Base-by-base conservation (phyloP, 2,329 filamentous ascomycete genomes). In the Chaetomium sp. region DNA sequence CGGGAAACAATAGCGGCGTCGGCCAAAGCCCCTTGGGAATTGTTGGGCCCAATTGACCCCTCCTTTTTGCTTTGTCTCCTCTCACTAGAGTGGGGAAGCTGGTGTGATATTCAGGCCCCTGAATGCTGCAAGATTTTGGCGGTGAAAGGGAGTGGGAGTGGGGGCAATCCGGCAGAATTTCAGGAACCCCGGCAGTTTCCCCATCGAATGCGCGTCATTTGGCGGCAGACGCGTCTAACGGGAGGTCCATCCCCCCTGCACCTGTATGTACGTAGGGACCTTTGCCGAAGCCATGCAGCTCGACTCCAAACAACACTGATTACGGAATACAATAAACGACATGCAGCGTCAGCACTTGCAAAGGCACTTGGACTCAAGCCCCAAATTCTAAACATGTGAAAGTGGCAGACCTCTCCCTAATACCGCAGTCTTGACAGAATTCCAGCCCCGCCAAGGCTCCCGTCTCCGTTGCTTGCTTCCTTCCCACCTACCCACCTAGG, bases 21-120 rank as follows among this genome's bases (percentile, higher is more conserved):
- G 33, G 54, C 7, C 21, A 45, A 45, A n/a, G 16, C 5, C 6
- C 16, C 13, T n/a, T 42, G 38, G 16, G 38, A 31, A 57, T 25
- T 16, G 61, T 57, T 57, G 60, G 38, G 54, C 25, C 56, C 49
- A 60, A 57, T 60, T 59, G 61, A 64, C 64, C 64, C 64, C 61
- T 63, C 61, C 54, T 65, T 64, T 51, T 38, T 50, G 13, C 29
- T 38, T 38, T 56, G 29, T 56, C 31, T 56, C 29, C 25, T 12
- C 16, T 54, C 6, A 16, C 16, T 19, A 47, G 56, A 45, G 64
- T 63, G 64, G 64, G 56, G 64, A 42, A 19, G 38, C 42, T 42
- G n/a, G 42, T 42, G 35, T 27, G 56, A 53, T 58, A 57, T 21
- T 23, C 42, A 27, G 27, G 51, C 63, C 63, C 61, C 51, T 60